Conservation (phyloP, 1,139 yeast species). For the Entelexis paramagnoliae region DNA sequence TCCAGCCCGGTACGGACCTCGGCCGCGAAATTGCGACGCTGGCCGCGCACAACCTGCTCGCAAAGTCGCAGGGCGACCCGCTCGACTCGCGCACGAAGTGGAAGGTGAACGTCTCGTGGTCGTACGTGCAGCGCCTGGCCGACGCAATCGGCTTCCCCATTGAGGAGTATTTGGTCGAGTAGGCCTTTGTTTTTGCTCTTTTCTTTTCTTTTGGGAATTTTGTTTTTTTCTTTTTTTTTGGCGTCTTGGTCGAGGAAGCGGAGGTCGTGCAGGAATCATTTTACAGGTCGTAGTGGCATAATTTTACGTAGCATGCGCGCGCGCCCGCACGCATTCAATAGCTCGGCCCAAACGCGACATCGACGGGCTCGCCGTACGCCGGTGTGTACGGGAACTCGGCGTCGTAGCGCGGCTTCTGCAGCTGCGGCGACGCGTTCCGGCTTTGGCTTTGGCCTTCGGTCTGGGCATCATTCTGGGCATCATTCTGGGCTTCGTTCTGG, state of each 20-base stretch:
- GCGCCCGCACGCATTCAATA: not conserved
- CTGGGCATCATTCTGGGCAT: too few species aligned
- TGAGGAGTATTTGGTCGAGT: constrained; percentile 39
- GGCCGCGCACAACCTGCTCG: constrained; percentile 44
- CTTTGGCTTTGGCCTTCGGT: too few species aligned
- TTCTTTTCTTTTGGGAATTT: too few species aligned
- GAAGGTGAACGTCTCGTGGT: constrained; percentile 53
- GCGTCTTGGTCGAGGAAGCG: too few species aligned
- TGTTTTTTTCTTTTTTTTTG: too few species aligned
- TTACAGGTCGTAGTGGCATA: not conserved
- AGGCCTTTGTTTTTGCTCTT: too few species aligned
- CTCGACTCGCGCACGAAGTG: constrained; percentile 54
- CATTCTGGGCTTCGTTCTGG: too few species aligned
- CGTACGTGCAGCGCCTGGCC: constrained; percentile 42
- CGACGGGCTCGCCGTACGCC: constrained; percentile 1
- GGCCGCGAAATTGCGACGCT: constrained; percentile 53
- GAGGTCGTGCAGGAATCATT: too few species aligned
- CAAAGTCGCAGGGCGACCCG: constrained; percentile 45
- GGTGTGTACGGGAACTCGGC: constrained; percentile 1
- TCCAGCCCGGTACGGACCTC: constrained; percentile 41
- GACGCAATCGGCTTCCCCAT: constrained; percentile 47
- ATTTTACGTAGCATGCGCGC: not conserved
- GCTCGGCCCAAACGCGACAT: not conserved
- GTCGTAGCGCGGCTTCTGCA: not conserved
- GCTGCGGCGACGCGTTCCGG: not conserved